These are phyloP conservation scores for Mucor mucedo DNA, from an alignment of 371 early-diverging fungal genomes.

Conservation along the genomic window DNA sequence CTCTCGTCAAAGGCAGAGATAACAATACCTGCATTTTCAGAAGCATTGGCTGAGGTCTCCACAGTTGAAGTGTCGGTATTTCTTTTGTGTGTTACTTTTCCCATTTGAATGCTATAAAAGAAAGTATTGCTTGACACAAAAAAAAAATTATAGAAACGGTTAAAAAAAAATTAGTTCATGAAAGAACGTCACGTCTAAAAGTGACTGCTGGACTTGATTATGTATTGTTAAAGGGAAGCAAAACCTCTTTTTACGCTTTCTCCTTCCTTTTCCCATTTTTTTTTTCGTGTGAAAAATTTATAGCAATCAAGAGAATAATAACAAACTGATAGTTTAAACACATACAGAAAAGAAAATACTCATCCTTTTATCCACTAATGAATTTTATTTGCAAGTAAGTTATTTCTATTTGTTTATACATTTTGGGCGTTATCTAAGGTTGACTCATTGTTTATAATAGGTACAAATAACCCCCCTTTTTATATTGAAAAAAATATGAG, in stretches of 20 bases:
- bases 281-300: too few species aligned
- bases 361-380: constrained; percentile 7
- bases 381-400: constrained; percentile 9
- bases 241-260: too few species aligned
- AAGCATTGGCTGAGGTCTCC: constrained; percentile 32
- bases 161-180: neutral
- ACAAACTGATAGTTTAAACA: neutral
- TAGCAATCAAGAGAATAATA: neutral
- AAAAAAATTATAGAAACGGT: neutral
- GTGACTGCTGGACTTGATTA: neutral
- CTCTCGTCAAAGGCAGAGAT: constrained; percentile 65
- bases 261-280: too few species aligned
- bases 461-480: constrained; percentile 11
- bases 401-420: neutral
- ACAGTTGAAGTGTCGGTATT: constrained; percentile 39
- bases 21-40: constrained; percentile 46
- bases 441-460: neutral
- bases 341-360: neutral
- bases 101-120: constrained; percentile 24
- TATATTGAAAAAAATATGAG: constrained; percentile 26
- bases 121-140: neutral
- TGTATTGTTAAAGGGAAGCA: neutral
- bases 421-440: neutral
- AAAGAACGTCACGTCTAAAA: neutral
- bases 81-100: constrained; percentile 32